Evolutionary conservation across 805 yeast genomes (phyloP).

Genomic region (Candida parachauliodes): DNA sequence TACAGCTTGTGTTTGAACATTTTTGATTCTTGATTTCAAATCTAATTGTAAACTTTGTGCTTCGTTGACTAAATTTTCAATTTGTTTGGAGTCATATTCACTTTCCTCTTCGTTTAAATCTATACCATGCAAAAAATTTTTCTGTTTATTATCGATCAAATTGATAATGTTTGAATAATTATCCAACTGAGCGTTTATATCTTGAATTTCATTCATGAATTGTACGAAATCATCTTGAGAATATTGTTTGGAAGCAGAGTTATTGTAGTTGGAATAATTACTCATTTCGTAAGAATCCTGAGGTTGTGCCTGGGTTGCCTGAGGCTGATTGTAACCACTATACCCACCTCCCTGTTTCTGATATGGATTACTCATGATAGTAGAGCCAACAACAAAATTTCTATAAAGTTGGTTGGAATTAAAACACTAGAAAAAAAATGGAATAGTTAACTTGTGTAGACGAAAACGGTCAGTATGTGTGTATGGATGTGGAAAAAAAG

Average conservation of each 20-base stretch:
- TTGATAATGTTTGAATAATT: constrained; percentile 37
- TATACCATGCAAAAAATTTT: constrained; percentile 38
- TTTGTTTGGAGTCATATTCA: constrained; percentile 63
- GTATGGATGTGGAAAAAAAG: not conserved
- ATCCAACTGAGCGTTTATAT: constrained; percentile 40
- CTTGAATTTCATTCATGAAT: constrained; percentile 44
- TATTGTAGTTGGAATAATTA: constrained; percentile 26
- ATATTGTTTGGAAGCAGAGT: constrained; percentile 18
- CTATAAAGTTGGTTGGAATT: not conserved
- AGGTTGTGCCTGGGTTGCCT: constrained; percentile 2
- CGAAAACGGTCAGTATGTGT: not conserved
- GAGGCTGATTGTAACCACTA: constrained; percentile 1
- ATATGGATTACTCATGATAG: constrained; percentile 10
- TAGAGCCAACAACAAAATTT: too few relatives aligned
- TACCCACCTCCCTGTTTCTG: constrained; percentile 3
- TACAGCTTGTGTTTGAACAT: constrained; percentile 66
- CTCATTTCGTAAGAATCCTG: constrained; percentile 21
- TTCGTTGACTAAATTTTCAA: constrained; percentile 74
- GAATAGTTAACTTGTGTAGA: not conserved
- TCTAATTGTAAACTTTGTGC: constrained; percentile 73
- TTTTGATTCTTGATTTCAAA: constrained; percentile 73
- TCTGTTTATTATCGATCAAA: constrained; percentile 38
- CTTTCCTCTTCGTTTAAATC: constrained; percentile 40
- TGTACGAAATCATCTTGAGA: constrained; percentile 40
- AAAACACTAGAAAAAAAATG: not conserved